phyloP scores from a whole-genome alignment of 495 filamentous ascomycete genomes.

The Penicillium silybi region DNA sequence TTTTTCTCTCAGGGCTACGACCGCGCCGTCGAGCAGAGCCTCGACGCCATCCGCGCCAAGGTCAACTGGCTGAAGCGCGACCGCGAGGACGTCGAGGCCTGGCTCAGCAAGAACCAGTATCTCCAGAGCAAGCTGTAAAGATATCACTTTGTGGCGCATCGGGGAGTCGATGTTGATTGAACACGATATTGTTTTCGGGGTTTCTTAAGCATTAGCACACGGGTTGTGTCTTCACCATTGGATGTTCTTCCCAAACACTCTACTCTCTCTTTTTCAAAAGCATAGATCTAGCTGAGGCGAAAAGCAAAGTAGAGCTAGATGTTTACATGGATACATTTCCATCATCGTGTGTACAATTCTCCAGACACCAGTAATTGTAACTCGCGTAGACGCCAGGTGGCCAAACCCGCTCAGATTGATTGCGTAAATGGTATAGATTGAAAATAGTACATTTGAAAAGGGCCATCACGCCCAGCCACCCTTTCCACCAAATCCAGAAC shows the following conservation, averaged over 20 bases:
- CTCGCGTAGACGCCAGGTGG: background rate
- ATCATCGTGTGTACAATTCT: background rate
- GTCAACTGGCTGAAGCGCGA: constrained; percentile 60
- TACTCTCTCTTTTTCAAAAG: background rate
- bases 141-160: background rate
- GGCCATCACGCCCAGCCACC: constrained; percentile 41
- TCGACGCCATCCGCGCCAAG: constrained; percentile 58
- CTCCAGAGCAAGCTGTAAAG: constrained; percentile 42
- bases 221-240: constrained; percentile 1
- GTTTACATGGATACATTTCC: background rate
- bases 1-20: constrained; percentile 47
- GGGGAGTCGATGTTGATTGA: background rate
- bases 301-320: background rate
- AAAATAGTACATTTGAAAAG: background rate
- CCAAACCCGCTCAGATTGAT: background rate
- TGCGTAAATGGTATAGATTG: constrained; percentile 1
- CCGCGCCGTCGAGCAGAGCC: constrained; percentile 57
- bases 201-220: constrained; percentile 1
- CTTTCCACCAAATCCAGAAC: constrained; percentile 56
- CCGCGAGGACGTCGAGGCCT: constrained; percentile 54
- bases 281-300: background rate
- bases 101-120: constrained; percentile 58
- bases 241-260: background rate
- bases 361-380: background rate
- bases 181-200: background rate